A percentile compares a stretch with the other conserved stretches of the same genome.
These are phyloP conservation scores for Ogataea salicorniae DNA, from an alignment of 805 yeast species.

Conservation along the genomic window DNA sequence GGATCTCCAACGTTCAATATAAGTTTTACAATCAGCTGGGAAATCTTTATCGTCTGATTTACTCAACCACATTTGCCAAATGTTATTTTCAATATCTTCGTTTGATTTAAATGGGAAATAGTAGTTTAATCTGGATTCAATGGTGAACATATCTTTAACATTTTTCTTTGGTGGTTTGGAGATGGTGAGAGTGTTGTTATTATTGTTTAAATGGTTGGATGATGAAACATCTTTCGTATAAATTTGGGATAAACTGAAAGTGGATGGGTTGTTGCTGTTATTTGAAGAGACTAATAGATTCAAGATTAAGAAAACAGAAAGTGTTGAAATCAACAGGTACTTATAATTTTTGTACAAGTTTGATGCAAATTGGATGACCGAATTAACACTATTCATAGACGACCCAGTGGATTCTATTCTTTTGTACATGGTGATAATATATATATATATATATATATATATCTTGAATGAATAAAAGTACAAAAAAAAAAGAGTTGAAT, in stretches of 20 bases:
- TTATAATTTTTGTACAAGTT: slow-evolving; percentile 21
- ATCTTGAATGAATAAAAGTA: too few species aligned
- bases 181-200: slow-evolving; percentile 9
- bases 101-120: slow-evolving; percentile 26
- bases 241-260: slow-evolving; percentile 13
- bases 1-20: slow-evolving; percentile 31
- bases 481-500: too few species aligned
- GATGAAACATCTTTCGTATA: slow-evolving; percentile 17
- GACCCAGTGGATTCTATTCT: background rate
- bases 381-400: background rate
- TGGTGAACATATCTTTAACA: slow-evolving; percentile 25
- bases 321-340: slow-evolving; percentile 17
- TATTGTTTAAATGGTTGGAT: background rate
- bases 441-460: background rate
- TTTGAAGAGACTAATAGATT: slow-evolving; percentile 12
- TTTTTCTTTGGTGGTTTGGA: slow-evolving; percentile 23
- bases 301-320: slow-evolving; percentile 18
- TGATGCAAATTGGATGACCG: background rate
- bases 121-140: slow-evolving; percentile 25
- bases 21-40: slow-evolving; percentile 27
- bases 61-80: slow-evolving; percentile 28
- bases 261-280: slow-evolving; percentile 5
- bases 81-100: slow-evolving; percentile 26
- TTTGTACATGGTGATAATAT: background rate
- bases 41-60: slow-evolving; percentile 25